Evolutionary conservation across 306 rosid genomes (phyloP), one percentile per base, ranked within the genome.

Genomic region (Pyrus bretschneideri): DNA sequence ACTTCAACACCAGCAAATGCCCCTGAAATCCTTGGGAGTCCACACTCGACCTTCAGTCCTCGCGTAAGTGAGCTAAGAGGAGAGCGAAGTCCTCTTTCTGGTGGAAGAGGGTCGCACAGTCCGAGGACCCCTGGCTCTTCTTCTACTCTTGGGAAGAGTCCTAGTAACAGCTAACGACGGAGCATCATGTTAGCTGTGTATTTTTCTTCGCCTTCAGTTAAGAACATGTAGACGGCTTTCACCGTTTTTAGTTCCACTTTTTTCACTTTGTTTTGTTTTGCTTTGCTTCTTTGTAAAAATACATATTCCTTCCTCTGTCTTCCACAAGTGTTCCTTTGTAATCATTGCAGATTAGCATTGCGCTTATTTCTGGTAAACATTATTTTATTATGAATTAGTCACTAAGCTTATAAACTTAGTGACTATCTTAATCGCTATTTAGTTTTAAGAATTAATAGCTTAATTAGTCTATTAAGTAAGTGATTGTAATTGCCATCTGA

Each of bases 51-150:
- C 2, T 75, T 77, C 80, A 89, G 85, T 81, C 89, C 98, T 46
- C 95, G 96, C 1, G 14, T 74, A 3, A 80, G 90, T 1, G 97
- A 88, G 78, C 75, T 89, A 19, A 77, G 81, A 45, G 81, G 88
- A 19, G 91, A 82, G 83, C 88, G 22, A 4, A 92, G 97, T 80
- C 98, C 98, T 81, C 88, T 87, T 12, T 76, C 89, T 0, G 89
- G 87, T 1, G 85, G 85, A 75, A 83, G 91, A 88, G 88, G 91
- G 23, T 62, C 82, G 8, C 67, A 78, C 12, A 91, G 95, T 81
- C 97, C 96, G 73, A 82, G 83, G 65, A 70, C 72, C 29, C 85
- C 76, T 42, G 97, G 75, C 63, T 31, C 69, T 30, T n/a, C 74
- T 29, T 71, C 98, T 73, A 79, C 19, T 77, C 78, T 88, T 33